Evolutionary conservation across 352 stramenopile genomes (phyloP).

Genomic region (Paralagenidium karlingii): DNA sequence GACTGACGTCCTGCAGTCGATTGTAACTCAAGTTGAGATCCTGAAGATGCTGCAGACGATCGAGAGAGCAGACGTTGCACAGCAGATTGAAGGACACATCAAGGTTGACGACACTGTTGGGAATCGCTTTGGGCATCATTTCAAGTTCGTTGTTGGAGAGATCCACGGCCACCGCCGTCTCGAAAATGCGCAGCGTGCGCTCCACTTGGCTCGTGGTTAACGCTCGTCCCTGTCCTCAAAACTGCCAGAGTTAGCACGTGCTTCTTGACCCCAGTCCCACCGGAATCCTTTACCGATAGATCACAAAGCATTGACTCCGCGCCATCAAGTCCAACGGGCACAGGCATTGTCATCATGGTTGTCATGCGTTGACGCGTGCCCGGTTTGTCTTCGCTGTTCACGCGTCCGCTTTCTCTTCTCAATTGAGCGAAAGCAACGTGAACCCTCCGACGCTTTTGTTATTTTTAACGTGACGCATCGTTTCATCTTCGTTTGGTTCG

Average conservation of each 20-base stretch:
- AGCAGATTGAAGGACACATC: constrained; percentile 67
- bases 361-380: too few relatives aligned
- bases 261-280: not conserved
- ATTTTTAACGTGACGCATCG: too few relatives aligned
- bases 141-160: constrained; percentile 72
- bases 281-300: constrained; percentile 24
- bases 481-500: too few relatives aligned
- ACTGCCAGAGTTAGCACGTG: not conserved
- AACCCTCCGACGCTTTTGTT: too few relatives aligned
- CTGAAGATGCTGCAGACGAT: constrained; percentile 47
- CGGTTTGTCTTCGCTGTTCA: too few relatives aligned
- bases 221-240: constrained; percentile 24
- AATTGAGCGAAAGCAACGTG: too few relatives aligned
- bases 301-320: constrained; percentile 48
- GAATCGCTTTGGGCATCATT: constrained; percentile 32
- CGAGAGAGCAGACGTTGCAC: constrained; percentile 22
- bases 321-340: constrained; percentile 45
- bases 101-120: constrained; percentile 24
- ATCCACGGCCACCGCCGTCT: constrained; percentile 42
- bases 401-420: too few relatives aligned
- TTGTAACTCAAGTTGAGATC: constrained; percentile 65
- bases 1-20: constrained; percentile 33
- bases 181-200: constrained; percentile 49
- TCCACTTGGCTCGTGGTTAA: constrained; percentile 42
- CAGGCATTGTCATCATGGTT: too few relatives aligned